phyloP scores from a whole-genome alignment of 306 rosid genomes.

The Corylus americana region DNA sequence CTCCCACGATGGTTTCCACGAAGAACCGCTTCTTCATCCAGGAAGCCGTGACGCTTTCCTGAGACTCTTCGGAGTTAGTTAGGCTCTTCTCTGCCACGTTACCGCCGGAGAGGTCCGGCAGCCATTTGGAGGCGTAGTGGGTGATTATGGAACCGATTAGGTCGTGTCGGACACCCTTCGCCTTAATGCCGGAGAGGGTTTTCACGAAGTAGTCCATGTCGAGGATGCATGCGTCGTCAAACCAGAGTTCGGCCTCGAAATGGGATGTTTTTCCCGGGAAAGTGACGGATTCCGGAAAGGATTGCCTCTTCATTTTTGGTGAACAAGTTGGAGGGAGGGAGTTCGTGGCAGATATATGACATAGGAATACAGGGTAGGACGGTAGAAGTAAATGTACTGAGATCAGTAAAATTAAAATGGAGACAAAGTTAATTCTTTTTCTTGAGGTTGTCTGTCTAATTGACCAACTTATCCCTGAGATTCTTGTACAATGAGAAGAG shows the following conservation, averaged over 20 bases:
- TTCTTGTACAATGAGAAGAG: background rate
- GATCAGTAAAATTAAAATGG: background rate
- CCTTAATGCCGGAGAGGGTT: slow-evolving; percentile 73
- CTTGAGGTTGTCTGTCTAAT: background rate
- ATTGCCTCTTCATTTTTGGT: slow-evolving; percentile 37
- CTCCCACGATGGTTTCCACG: slow-evolving; percentile 79
- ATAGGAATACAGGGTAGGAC: background rate
- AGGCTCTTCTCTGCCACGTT: slow-evolving; percentile 28
- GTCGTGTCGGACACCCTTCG: slow-evolving; percentile 79
- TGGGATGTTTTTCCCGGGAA: slow-evolving; percentile 54
- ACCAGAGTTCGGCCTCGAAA: slow-evolving; percentile 59
- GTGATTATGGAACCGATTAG: slow-evolving; percentile 79
- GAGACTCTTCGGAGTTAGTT: slow-evolving; percentile 46
- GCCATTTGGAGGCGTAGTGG: slow-evolving; percentile 94
- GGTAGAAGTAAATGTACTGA: background rate
- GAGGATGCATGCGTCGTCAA: slow-evolving; percentile 77
- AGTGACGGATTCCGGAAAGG: slow-evolving; percentile 30
- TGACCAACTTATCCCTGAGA: background rate
- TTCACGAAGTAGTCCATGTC: slow-evolving; percentile 97
- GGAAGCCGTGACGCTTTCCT: slow-evolving; percentile 58
- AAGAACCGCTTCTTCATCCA: slow-evolving; percentile 91
- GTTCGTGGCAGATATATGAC: background rate
- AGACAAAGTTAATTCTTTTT: background rate
- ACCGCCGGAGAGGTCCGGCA: slow-evolving; percentile 66
- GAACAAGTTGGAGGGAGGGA: slow-evolving; percentile 3